Conservation (phyloP, 176 grass and related monocot species). For the Rhipidocladum racemiflorum region DNA sequence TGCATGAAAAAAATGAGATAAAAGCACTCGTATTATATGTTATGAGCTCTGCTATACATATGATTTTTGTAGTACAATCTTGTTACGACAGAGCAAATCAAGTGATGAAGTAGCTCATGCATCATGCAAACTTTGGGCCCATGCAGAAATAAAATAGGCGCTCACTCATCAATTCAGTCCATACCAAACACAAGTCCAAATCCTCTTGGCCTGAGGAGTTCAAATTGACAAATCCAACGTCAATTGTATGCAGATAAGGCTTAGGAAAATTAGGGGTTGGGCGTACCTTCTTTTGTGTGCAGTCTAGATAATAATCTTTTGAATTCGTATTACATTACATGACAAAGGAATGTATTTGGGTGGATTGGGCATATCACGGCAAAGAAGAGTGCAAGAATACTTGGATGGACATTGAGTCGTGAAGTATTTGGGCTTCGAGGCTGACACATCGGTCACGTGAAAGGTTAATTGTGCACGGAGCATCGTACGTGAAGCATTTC, state of each 20-base stretch:
- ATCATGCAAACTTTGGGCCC: not conserved
- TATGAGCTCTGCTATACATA: not conserved
- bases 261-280: not conserved
- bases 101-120: not conserved
- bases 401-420: not conserved
- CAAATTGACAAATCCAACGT: not conserved
- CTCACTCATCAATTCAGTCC: not conserved
- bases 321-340: not conserved
- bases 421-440: not conserved
- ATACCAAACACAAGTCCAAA: not conserved
- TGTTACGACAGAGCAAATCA: not conserved
- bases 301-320: not conserved
- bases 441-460: not conserved
- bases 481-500: not conserved
- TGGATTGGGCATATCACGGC: not conserved
- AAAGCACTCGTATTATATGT: not conserved
- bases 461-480: not conserved
- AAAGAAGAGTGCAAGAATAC: not conserved
- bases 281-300: not conserved
- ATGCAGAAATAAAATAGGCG: not conserved
- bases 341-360: not conserved
- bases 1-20: constrained; percentile 10
- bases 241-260: not conserved
- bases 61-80: not conserved
- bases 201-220: not conserved